A percentile compares a stretch with the other conserved stretches of the same genome.
phyloP scores from a whole-genome alignment of 768 basidiomycete species.

The Crepidotus variabilis region DNA sequence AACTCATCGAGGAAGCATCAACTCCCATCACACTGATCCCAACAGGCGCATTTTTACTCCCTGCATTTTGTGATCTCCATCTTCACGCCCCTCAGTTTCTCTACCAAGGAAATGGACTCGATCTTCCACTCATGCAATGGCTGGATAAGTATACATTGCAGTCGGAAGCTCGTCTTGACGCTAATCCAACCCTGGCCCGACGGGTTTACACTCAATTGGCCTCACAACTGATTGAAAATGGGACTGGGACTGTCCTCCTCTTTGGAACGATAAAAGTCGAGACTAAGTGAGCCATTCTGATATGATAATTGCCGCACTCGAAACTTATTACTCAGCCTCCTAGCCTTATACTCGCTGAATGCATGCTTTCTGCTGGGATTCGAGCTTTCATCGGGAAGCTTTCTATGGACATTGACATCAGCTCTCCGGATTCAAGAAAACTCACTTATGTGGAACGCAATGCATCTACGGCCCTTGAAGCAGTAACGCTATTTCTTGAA shows the following conservation, averaged over 20 bases:
- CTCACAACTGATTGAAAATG: conserved; percentile 60
- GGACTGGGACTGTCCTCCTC: conserved; percentile 73
- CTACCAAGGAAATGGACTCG: conserved; percentile 83
- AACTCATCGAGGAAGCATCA: conserved; percentile 19
- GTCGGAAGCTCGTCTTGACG: conserved; percentile 75
- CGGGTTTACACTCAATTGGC: conserved; percentile 69
- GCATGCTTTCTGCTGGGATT: conserved; percentile 68
- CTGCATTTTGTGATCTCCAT: conserved; percentile 80
- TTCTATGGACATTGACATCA: conserved; percentile 71
- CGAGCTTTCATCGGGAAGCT: conserved; percentile 87
- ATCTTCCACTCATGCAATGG: conserved; percentile 84
- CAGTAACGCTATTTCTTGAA: conserved; percentile 55
- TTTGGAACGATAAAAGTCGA: conserved; percentile 84
- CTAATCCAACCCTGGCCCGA: conserved; percentile 52
- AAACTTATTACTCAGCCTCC: not conserved
- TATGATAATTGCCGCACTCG: not conserved
- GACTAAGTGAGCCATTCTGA: conserved; percentile 56
- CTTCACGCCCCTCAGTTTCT: conserved; percentile 88
- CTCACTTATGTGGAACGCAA: conserved; percentile 70
- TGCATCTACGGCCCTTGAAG: conserved; percentile 39
- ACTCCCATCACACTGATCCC: conserved; percentile 31
- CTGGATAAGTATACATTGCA: conserved; percentile 78
- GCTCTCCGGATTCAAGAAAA: conserved; percentile 42
- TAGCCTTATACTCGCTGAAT: conserved; percentile 75
- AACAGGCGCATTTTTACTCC: conserved; percentile 63